phyloP scores from a whole-genome alignment of 1,139 yeast species.

The Diutina scorzettiae region DNA sequence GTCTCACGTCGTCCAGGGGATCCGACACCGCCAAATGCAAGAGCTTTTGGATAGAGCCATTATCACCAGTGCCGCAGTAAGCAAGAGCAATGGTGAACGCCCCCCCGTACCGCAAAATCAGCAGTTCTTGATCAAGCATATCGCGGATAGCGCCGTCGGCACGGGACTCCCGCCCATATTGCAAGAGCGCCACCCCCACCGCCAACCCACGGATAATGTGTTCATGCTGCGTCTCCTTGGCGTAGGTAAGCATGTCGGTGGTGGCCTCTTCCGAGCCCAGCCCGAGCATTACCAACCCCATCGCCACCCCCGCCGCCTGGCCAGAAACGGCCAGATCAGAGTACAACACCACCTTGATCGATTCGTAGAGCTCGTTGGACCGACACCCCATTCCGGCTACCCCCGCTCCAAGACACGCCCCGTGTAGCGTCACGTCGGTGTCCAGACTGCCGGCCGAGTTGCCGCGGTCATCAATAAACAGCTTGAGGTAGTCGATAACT shows the following conservation, averaged over 20 bases:
- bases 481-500: slow-evolving; percentile 68
- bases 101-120: slow-evolving; percentile 91
- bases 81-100: slow-evolving; percentile 91
- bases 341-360: slow-evolving; percentile 72
- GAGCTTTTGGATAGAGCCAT: slow-evolving; percentile 72
- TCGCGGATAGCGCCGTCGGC: slow-evolving; percentile 65
- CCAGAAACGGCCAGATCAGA: slow-evolving; percentile 92
- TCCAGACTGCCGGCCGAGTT: slow-evolving; percentile 59
- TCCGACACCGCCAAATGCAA: slow-evolving; percentile 94
- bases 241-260: slow-evolving; percentile 79
- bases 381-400: slow-evolving; percentile 95
- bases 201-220: slow-evolving; percentile 88
- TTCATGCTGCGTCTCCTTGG: slow-evolving; percentile 93
- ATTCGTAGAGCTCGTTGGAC: slow-evolving; percentile 64
- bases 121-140: slow-evolving; percentile 63
- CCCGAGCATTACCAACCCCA: slow-evolving; percentile 95
- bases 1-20: slow-evolving; percentile 91
- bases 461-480: slow-evolving; percentile 59
- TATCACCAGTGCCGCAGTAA: slow-evolving; percentile 92
- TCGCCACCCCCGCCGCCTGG: slow-evolving; percentile 92
- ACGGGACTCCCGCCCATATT: slow-evolving; percentile 74
- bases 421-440: slow-evolving; percentile 82
- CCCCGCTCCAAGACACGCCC: slow-evolving; percentile 93
- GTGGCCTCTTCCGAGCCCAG: slow-evolving; percentile 69
- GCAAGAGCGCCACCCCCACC: slow-evolving; percentile 76